Evolutionary conservation across 257 asterid genomes (phyloP), one percentile per base, ranked within the genome.

Genomic region (Oldenlandia corymbosa): DNA sequence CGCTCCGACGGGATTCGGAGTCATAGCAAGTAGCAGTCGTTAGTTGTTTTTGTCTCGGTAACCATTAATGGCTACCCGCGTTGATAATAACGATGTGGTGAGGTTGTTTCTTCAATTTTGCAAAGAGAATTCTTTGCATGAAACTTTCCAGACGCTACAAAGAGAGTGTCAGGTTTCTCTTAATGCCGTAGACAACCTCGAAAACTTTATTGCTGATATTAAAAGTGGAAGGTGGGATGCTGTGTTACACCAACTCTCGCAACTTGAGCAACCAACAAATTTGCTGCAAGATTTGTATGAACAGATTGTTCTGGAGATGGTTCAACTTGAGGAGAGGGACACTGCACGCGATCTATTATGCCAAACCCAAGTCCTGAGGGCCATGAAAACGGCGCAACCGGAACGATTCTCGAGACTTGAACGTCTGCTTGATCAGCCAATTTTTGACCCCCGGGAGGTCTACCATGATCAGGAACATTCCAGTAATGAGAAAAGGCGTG

Each of bases 211-310:
- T 74, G 87, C 97, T 61, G 98, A 92, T 76, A 81, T 92, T 69
- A 92, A 92, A 59, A 80, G 95, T 73, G 97, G 98, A 77, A 82
- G 95, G 80, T 92, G 98, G 98, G 98, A 92, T 78, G 97, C 98
- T 20, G 90, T 92, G 63, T 83, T 92, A 65, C 97, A 96, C 39
- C 98, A 92, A 79, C 83, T 92, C 66, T 79, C 98, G 58, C 98
- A 92, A 66, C 91, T 92, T 43, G 89, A 89, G 86, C 94, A 88
- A 65, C 91, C 99, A 0, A 78, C 95, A 54, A 89, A 92, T 81
- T 87, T 78, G 54, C 81, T 92, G 63, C 97, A 92, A 73, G 99
- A 89, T 75, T 86, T 92, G 30, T 92, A 92, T 62, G 99, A 92
- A 85, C 99, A 92, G 97, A 92, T 92, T 82, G 99, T 92, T 67